Evolutionary conservation across 176 grass and related monocot genomes (phyloP).

Genomic region (Zoysia pacifica): DNA sequence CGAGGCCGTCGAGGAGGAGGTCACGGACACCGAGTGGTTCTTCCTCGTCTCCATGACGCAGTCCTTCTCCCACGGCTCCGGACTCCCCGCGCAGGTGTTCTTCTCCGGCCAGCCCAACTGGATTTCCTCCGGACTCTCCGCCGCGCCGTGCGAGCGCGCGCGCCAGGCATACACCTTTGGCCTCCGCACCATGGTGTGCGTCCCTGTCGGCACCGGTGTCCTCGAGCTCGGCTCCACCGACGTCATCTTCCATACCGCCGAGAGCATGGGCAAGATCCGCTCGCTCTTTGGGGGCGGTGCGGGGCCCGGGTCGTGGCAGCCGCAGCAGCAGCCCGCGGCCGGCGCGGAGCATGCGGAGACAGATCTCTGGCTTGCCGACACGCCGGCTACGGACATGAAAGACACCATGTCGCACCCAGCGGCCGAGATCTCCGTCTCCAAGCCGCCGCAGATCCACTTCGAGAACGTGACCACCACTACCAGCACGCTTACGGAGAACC

Average conservation of each 20-base stretch:
- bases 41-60: constrained; percentile 99
- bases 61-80: constrained; percentile 60
- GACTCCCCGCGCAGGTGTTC: constrained; percentile 64
- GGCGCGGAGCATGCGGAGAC: constrained; percentile 52
- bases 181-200: constrained; percentile 90
- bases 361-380: constrained; percentile 88
- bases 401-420: constrained; percentile 51
- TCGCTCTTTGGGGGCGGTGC: constrained; percentile 56
- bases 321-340: constrained; percentile 6
- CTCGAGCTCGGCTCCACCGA: constrained; percentile 95
- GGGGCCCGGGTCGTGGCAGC: constrained; percentile 20
- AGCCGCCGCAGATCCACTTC: constrained; percentile 70
- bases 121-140: constrained; percentile 50
- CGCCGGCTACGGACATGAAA: constrained; percentile 65
- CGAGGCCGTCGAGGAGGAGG: constrained; percentile 83
- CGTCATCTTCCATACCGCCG: constrained; percentile 60
- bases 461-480: constrained; percentile 64
- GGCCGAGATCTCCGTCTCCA: constrained; percentile 66
- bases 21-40: constrained; percentile 98
- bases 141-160: constrained; percentile 68
- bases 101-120: constrained; percentile 52
- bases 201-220: constrained; percentile 75
- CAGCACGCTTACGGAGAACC: constrained; percentile 79
- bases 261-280: constrained; percentile 66
- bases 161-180: constrained; percentile 70